phyloP scores from a whole-genome alignment of 2,329 filamentous ascomycete species.

The Arthrocladium fulminans region DNA sequence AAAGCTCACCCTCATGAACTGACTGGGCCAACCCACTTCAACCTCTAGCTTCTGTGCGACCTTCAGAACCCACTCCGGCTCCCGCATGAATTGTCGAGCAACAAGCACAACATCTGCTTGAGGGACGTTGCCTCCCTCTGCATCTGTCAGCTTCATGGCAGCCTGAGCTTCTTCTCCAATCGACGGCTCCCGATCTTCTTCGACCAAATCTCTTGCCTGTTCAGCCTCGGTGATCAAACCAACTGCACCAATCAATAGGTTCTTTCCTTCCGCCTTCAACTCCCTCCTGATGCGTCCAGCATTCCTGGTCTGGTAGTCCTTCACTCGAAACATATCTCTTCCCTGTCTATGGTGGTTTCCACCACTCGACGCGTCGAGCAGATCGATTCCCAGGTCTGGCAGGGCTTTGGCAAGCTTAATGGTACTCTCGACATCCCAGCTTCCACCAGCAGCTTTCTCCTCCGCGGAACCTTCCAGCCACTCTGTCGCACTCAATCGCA shows the following conservation, averaged over 20 bases:
- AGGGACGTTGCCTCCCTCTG: constrained; percentile 16
- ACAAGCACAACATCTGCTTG: constrained; percentile 43
- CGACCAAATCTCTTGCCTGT: constrained; percentile 41
- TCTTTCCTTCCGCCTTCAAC: constrained; percentile 29
- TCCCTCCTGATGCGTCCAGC: constrained; percentile 37
- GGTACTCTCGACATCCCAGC: constrained; percentile 60
- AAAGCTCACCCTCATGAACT: constrained; percentile 33
- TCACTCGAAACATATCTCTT: constrained; percentile 32
- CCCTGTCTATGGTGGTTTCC: constrained; percentile 46
- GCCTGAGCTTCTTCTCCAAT: constrained; percentile 19
- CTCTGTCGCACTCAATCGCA: constrained; percentile 65
- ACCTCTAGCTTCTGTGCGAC: constrained; percentile 43
- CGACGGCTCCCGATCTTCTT: constrained; percentile 23
- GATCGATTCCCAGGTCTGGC: constrained; percentile 64
- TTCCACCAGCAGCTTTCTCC: constrained; percentile 23
- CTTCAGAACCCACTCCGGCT: constrained; percentile 47
- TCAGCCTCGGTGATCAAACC: constrained; percentile 47
- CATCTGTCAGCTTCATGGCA: constrained; percentile 19
- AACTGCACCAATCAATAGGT: constrained; percentile 44
- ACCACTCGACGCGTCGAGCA: constrained; percentile 72
- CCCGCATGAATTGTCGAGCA: constrained; percentile 46
- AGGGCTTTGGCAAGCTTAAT: constrained; percentile 57
- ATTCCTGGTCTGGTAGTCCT: constrained; percentile 44
- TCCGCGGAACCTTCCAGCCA: constrained; percentile 56
- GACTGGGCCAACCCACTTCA: constrained; percentile 40